Evolutionary conservation across 495 filamentous ascomycete species (phyloP).

Genomic region (Tricharina praecox): DNA sequence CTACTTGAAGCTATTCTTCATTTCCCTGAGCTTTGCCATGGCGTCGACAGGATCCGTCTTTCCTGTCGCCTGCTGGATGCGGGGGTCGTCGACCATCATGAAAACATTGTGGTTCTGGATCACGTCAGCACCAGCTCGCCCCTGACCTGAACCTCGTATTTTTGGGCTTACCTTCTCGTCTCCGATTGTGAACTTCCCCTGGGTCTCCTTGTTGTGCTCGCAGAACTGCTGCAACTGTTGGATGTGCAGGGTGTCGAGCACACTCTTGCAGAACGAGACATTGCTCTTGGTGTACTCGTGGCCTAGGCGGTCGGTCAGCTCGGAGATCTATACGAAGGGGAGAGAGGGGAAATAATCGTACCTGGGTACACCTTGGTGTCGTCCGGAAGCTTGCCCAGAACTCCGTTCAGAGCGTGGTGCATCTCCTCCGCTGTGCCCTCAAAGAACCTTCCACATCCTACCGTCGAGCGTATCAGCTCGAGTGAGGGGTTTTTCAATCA

Average conservation of each 20-base stretch:
- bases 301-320: no score
- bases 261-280: conserved; percentile 62
- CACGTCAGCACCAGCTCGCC: not conserved
- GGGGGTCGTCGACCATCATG: conserved; percentile 75
- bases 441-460: conserved; percentile 93
- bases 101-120: conserved; percentile 84
- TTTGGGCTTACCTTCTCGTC: conserved; percentile 67
- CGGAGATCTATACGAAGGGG: no score
- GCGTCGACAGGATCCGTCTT: conserved; percentile 68
- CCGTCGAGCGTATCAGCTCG: not conserved
- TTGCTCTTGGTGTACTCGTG: conserved; percentile 95
- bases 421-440: conserved; percentile 82
- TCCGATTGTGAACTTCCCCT: conserved; percentile 91
- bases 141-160: not conserved
- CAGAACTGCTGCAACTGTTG: conserved; percentile 63
- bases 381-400: conserved; percentile 61
- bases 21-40: conserved; percentile 69
- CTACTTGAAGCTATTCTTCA: conserved; percentile 81
- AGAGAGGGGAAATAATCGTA: no score
- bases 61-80: conserved; percentile 68
- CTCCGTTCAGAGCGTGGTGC: conserved; percentile 80
- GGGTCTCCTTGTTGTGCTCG: conserved; percentile 64
- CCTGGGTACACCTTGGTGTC: conserved; percentile 76
- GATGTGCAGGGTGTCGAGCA: conserved; percentile 56
- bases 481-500: no score